A percentile compares a stretch with the other conserved stretches of the same genome.
Conservation (phyloP, 805 yeast species). For the Citeromyces nyonsensis region DNA sequence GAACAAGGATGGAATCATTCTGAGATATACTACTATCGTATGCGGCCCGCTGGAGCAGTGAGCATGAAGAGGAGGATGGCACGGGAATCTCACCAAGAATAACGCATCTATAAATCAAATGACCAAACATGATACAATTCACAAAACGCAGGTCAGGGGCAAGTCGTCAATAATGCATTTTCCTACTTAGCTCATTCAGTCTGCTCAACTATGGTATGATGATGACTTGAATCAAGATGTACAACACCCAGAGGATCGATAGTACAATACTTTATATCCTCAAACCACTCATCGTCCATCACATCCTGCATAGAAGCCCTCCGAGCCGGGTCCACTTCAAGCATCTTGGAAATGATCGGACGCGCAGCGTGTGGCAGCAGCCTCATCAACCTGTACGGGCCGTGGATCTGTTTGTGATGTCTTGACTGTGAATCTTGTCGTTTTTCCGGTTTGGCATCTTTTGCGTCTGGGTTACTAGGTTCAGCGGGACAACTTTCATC, state of each 20-base stretch:
- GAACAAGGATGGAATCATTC: too few relatives aligned
- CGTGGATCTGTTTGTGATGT: constrained; percentile 49
- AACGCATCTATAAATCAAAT: too few relatives aligned
- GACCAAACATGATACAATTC: too few relatives aligned
- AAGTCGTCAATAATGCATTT: constrained; percentile 1
- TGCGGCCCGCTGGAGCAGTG: too few relatives aligned
- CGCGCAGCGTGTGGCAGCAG: constrained; percentile 73
- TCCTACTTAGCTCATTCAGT: too few relatives aligned
- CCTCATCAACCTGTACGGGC: constrained; percentile 73
- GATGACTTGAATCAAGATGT: constrained; percentile 29
- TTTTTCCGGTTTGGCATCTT: constrained; percentile 15
- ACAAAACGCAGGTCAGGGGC: not conserved
- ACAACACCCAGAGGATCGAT: constrained; percentile 20
- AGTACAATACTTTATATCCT: constrained; percentile 47
- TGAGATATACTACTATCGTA: too few relatives aligned
- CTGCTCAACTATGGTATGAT: constrained; percentile 31
- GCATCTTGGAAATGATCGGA: constrained; percentile 55
- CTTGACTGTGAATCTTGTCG: constrained; percentile 15
- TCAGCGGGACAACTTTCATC: too few relatives aligned
- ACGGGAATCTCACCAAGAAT: too few relatives aligned
- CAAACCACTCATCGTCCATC: constrained; percentile 57
- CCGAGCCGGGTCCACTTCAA: constrained; percentile 39
- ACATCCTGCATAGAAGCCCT: constrained; percentile 59
- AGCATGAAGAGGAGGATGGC: too few relatives aligned
- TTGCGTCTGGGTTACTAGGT: constrained; percentile 3